These are phyloP conservation scores for Kokia cookei DNA, from an alignment of 441 rosid species.

Conservation along the genomic window DNA sequence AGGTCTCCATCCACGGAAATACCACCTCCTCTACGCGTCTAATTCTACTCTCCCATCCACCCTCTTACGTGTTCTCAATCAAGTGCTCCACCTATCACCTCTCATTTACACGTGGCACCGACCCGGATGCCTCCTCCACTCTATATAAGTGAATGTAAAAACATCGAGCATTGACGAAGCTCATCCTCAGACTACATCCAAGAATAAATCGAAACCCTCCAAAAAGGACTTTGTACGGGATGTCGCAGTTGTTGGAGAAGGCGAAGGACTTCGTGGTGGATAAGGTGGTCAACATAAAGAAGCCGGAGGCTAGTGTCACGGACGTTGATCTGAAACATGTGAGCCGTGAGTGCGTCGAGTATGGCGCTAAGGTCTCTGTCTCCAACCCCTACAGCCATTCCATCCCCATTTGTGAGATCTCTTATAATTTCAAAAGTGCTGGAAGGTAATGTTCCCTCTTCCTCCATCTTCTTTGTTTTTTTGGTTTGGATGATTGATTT, in stretches of 20 bases:
- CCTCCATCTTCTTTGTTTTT: not conserved
- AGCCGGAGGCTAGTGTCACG: constrained; percentile 62
- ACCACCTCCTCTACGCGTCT: constrained; percentile 4
- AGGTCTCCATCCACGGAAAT: constrained; percentile 12
- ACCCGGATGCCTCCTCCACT: not conserved
- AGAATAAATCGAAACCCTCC: not conserved
- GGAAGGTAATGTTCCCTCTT: constrained; percentile 36
- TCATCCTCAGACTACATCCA: not conserved
- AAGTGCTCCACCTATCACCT: not conserved
- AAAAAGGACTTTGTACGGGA: not conserved
- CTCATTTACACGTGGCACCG: constrained; percentile 1
- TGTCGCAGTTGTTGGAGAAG: constrained; percentile 44
- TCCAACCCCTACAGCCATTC: constrained; percentile 62
- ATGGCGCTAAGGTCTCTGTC: constrained; percentile 57
- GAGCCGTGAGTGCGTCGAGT: constrained; percentile 50
- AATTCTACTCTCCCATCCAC: not conserved
- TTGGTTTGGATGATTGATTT: not conserved
- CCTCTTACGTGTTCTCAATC: not conserved
- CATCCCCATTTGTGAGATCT: constrained; percentile 77
- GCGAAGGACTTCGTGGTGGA: constrained; percentile 67
- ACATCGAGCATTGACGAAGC: not conserved
- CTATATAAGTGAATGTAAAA: not conserved
- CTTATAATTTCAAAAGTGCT: constrained; percentile 64
- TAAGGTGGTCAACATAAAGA: constrained; percentile 51
- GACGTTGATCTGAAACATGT: constrained; percentile 55